These are phyloP conservation scores for Penicillium tannophilum DNA, from an alignment of 495 filamentous ascomycete genomes.

Conservation along the genomic window DNA sequence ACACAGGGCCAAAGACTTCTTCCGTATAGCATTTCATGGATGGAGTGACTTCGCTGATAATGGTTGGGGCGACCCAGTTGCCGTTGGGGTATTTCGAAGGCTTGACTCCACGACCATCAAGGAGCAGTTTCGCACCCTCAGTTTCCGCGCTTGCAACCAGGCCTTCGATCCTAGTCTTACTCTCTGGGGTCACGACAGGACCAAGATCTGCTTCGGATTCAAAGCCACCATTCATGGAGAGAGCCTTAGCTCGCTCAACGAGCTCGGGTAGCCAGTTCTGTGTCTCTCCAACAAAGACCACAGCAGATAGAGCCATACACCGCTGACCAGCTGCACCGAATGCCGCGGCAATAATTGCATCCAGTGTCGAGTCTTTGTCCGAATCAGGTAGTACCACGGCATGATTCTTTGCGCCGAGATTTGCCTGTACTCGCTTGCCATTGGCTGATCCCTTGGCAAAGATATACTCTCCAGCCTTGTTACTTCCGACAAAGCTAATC, in stretches of 20 bases:
- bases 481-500: slow-evolving; percentile 85
- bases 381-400: slow-evolving; percentile 84
- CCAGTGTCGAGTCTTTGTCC: slow-evolving; percentile 90
- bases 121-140: slow-evolving; percentile 81
- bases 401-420: slow-evolving; percentile 93
- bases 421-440: slow-evolving; percentile 83
- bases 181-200: slow-evolving; percentile 80
- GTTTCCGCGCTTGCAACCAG: slow-evolving; percentile 79
- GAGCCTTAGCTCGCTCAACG: slow-evolving; percentile 76
- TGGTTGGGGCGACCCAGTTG: slow-evolving; percentile 25
- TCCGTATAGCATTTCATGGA: slow-evolving; percentile 25
- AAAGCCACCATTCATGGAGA: slow-evolving; percentile 83
- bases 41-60: slow-evolving; percentile 20
- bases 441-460: slow-evolving; percentile 78
- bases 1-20: slow-evolving; percentile 31
- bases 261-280: slow-evolving; percentile 81
- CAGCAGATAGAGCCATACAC: slow-evolving; percentile 86
- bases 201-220: slow-evolving; percentile 84
- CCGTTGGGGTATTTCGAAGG: slow-evolving; percentile 34
- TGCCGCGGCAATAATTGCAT: slow-evolving; percentile 83
- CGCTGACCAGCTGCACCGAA: slow-evolving; percentile 91
- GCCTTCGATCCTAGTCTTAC: slow-evolving; percentile 74
- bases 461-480: slow-evolving; percentile 92
- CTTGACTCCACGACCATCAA: slow-evolving; percentile 73
- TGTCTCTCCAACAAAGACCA: slow-evolving; percentile 85